Evolutionary conservation across 345 rosid genomes (phyloP), one percentile per base, ranked within the genome.

Genomic region (Limnanthes douglasii): DNA sequence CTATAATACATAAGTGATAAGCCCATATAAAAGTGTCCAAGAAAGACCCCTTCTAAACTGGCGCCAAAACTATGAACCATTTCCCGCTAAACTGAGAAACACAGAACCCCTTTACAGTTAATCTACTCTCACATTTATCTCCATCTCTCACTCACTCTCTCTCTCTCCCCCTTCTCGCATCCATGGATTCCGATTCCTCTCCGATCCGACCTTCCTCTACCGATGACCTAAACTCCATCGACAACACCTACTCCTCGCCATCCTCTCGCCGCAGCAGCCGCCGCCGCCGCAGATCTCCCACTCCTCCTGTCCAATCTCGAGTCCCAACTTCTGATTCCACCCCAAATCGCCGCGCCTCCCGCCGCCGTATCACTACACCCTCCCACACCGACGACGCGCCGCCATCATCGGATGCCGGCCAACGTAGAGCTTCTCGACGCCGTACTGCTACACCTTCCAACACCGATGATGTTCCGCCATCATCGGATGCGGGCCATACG

Each of bases 141-240:
- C 35, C 21, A 9, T 15, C 13, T 16, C 13, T 2, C 16, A 1
- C 11, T 3, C 42, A 5, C 37, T 9, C n/a, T 40, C 42, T 52
- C 45, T 30, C 38, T 19, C 51, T 33, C n/a, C 1, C 15, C 44
- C 37, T 32, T 53, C 36, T 47, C 10, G 57, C 51, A 46, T 26
- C 53, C 40, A 77, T 90, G 95, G 78, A 81, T 28, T 74, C 92
- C 51, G 75, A 73, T 15, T 70, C 86, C 4, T 62, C 75, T 50
- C 76, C 72, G 3, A 40, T 50, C 15, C 88, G 55, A 13, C 75
- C 80, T 34, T 77, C 90, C 0, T 72, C 94, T 15, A 83, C 86
- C 14, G 78, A 68, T 21, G 85, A 61, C 22, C 56, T 67, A 7
- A 32, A 52, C 45, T 74, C 94, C 5, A 70, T 74, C 56, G 72